Evolutionary conservation across 2,329 filamentous ascomycete genomes (phyloP), one percentile per base, ranked within the genome.

Genomic region (Aaosphaeria pasadenensis): DNA sequence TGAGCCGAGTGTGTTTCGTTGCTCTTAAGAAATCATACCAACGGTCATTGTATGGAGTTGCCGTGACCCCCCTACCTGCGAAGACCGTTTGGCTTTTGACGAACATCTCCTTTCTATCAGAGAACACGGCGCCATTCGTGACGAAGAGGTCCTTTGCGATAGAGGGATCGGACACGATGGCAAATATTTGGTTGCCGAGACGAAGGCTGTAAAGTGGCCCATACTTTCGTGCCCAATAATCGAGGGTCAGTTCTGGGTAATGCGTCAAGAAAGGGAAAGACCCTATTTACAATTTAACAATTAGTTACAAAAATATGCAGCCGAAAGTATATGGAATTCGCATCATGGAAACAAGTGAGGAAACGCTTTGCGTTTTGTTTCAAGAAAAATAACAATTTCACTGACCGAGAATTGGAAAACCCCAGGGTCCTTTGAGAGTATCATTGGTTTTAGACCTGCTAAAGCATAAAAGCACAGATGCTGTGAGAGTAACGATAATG

Each of bases 91-190:
- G 49, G 13, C 43, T 48, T 36, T 54, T 52, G 5, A 54, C 46
- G 28, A 54, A 54, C 46, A 54, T 49, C 28, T 52, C 46, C 39
- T 54, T 54, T 3, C 49, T 32, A 13, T 52, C 47, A 2, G 49
- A 52, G 28, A 54, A 54, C 6, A 52, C 31, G 5, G 43, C 47
- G 5, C 49, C 52, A 31, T 54, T 46, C 1, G 46, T 52, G 30
- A 52, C 45, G 42, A 50, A 44, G 17, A 54, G 45, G 35, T 50
- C 49, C 32, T 52, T 54, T 6, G 49, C 49, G 7, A 54, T 46
- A 11, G 33, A 42, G 7, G 49, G 52, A 39, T 50, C 46, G 4
- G 52, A 54, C 3, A 50, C 42, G n/a, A 54, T 50, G 35, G 42
- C 47, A 28, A 52, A 50, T n/a, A 52, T 49, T 30, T 54, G 52